Evolutionary conservation across 73 alveolate species (phyloP).

Genomic region (Uronychia binucleata): DNA sequence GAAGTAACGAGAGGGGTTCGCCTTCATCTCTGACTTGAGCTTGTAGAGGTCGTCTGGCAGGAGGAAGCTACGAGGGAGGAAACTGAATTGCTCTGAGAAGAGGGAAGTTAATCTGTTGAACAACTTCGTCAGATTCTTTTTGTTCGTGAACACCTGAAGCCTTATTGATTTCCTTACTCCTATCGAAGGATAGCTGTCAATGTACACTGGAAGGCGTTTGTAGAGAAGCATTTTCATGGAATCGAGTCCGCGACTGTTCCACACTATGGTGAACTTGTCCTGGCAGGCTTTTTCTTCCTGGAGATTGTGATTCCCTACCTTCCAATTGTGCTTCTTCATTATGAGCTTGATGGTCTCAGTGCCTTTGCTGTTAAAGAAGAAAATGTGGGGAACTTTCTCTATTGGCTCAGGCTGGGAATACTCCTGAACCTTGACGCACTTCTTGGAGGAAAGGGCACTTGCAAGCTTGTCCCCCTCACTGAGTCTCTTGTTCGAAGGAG

Average conservation of each 20-base stretch:
- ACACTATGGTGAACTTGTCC: background rate
- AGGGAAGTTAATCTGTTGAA: background rate
- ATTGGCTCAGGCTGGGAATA: background rate
- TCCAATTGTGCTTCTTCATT: background rate
- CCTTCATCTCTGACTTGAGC: background rate
- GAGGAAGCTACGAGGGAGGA: background rate
- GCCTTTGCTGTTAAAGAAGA: background rate
- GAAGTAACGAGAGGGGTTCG: background rate
- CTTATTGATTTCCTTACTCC: background rate
- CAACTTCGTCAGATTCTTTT: background rate
- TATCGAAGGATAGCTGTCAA: background rate
- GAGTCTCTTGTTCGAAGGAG: background rate
- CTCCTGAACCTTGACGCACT: background rate
- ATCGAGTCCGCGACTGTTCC: background rate
- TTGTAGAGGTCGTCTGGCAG: background rate
- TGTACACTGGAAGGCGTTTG: background rate
- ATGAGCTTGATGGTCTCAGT: background rate
- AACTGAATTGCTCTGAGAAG: background rate
- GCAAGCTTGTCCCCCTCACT: background rate
- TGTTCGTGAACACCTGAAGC: background rate
- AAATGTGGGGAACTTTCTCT: background rate
- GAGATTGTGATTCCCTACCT: background rate
- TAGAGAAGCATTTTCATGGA: background rate
- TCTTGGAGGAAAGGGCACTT: background rate
- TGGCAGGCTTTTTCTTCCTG: background rate